These are phyloP conservation scores for Glonium stellatum DNA, from an alignment of 495 filamentous ascomycete genomes.

Conservation along the genomic window DNA sequence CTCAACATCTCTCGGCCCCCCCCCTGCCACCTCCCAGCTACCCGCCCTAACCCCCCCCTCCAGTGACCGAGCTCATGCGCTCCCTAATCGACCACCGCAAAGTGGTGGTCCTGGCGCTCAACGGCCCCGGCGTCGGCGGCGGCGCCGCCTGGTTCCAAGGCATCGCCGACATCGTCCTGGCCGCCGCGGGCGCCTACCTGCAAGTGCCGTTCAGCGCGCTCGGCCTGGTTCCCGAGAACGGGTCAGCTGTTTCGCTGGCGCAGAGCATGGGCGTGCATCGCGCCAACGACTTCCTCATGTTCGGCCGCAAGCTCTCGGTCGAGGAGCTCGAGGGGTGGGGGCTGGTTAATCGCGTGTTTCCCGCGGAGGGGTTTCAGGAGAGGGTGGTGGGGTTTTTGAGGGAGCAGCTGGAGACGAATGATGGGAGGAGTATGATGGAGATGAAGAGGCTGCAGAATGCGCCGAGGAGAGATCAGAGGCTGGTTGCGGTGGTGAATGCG, in stretches of 20 bases:
- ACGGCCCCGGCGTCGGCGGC: constrained; percentile 34
- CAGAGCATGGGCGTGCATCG: constrained; percentile 33
- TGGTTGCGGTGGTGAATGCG: constrained; percentile 31
- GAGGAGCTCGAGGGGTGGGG: constrained; percentile 23
- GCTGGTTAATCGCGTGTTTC: constrained; percentile 31
- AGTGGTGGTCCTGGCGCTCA: constrained; percentile 34
- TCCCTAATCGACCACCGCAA: constrained; percentile 36
- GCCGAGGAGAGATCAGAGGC: constrained; percentile 25
- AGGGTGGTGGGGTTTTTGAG: constrained; percentile 27
- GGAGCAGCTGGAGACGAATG: constrained; percentile 29
- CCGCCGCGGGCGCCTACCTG: constrained; percentile 26
- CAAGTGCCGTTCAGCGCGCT: constrained; percentile 34
- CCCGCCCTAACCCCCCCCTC: not conserved
- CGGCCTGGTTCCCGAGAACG: constrained; percentile 33
- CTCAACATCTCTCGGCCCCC: no score
- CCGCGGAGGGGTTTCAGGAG: constrained; percentile 25
- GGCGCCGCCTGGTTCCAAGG: constrained; percentile 35
- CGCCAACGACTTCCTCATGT: constrained; percentile 37
- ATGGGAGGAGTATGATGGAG: constrained; percentile 38
- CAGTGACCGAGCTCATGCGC: constrained; percentile 32
- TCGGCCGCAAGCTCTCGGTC: constrained; percentile 30
- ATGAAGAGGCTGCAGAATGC: constrained; percentile 37
- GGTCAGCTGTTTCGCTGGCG: constrained; percentile 31
- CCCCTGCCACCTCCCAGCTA: not conserved
- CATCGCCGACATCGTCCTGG: constrained; percentile 32